Conservation (phyloP, 106 monocot species). For the Dendrobium chrysotoxum region DNA sequence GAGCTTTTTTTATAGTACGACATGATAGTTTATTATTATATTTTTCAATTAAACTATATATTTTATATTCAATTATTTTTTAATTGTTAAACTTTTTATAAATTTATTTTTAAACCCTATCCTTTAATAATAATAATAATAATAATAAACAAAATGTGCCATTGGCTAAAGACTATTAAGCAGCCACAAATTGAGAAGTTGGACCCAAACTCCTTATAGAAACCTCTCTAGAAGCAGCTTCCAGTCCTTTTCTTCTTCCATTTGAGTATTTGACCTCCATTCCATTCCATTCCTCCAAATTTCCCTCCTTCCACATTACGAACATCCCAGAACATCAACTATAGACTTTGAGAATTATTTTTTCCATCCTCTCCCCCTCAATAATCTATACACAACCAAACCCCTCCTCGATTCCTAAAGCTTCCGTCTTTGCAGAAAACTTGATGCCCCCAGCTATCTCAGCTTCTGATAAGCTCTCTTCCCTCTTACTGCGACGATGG, state of each 20-base stretch:
- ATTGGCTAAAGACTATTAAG: neutral
- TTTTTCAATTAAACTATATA: no score
- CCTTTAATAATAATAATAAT: no score
- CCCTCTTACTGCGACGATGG: constrained; percentile 8
- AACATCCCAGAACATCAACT: constrained; percentile 5
- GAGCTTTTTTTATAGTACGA: no score
- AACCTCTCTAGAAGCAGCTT: neutral
- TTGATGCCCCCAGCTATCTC: neutral
- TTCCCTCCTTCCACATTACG: neutral
- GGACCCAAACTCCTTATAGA: neutral
- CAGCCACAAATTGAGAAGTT: neutral
- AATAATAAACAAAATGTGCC: no score
- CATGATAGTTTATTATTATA: no score
- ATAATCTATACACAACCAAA: neutral
- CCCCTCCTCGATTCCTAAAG: neutral
- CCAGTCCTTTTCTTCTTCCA: neutral
- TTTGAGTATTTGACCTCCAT: neutral
- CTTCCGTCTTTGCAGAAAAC: neutral
- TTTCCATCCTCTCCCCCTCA: neutral
- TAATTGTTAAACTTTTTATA: no score
- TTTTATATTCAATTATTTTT: no score
- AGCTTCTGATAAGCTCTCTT: neutral
- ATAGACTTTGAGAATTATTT: neutral
- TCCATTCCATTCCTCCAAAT: neutral
- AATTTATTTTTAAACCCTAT: no score